Base-by-base conservation (phyloP, 2,329 filamentous ascomycete species). In the Alternaria brassicicola region DNA sequence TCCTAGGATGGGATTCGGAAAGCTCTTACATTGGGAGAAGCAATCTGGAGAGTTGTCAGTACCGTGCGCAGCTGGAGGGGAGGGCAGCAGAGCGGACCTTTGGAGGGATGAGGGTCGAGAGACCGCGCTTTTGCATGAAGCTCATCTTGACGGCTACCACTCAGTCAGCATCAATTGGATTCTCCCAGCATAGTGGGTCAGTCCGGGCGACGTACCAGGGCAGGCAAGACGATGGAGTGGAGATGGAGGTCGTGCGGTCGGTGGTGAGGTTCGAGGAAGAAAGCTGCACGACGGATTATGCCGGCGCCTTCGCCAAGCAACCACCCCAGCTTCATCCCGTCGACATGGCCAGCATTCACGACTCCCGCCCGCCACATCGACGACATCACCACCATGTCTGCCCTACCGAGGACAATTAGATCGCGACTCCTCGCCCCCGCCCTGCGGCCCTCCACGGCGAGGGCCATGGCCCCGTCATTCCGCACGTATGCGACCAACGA, bases 51-150 rank as follows among this genome's bases (percentile, higher is more conserved):
- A 61, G 49, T 52, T 62, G 70, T 84, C 77, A 84, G 82, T 60
- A 60, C 50, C 33, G 45, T 53, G 50, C 52, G 47, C 46, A 21
- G 48, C 41, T 48, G 43, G 54, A 59, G 59, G 52, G 59, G 51
- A 41, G 57, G 39, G 15, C 52, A 38, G 43, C 56, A 56, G 50
- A 62, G 72, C 84, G 72, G 85, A 97, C 94, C 93, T 99, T 99
- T 78, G 96, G 95, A 74, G 96, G 96, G 76, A 99, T 97, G 82
- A 99, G 90, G 86, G 96, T 97, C 79, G 95, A 98, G 78, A 97
- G 90, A 86, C 88, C 91, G 84, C 93, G 89, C 83, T 91, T 91
- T 78, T 89, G 87, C 78, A 96, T 86, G 88, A 89, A 95, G 86
- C 92, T 97, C 93, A 97, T 97, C 82, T 83, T 92, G 86, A 79